Conservation (phyloP, 2,329 filamentous ascomycete species). For the Alternaria sp. region DNA sequence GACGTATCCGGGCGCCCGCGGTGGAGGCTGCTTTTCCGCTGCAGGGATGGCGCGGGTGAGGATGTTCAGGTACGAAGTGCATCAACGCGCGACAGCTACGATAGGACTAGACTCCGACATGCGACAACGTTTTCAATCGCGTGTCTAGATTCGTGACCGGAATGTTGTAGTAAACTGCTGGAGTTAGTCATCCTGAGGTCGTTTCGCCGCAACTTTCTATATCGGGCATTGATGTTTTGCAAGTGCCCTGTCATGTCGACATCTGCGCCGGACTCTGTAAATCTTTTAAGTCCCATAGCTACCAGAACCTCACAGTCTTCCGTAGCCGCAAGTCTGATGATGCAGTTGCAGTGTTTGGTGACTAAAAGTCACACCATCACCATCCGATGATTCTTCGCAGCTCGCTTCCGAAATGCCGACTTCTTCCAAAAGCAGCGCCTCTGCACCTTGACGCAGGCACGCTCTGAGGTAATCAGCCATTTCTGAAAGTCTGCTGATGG, state of each 20-base stretch:
- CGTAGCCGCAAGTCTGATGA: neutral
- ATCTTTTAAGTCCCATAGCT: no score
- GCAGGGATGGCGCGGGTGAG: neutral
- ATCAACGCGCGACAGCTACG: neutral
- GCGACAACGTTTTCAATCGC: neutral
- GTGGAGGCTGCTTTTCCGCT: neutral
- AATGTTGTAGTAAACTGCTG: neutral
- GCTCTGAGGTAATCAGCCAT: neutral
- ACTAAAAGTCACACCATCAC: slow-evolving; percentile 1
- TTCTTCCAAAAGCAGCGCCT: neutral
- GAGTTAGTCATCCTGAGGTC: neutral
- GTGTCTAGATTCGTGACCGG: no score
- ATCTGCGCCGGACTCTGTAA: no score
- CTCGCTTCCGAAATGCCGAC: neutral
- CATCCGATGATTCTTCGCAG: neutral
- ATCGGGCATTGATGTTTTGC: no score
- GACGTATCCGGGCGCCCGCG: neutral
- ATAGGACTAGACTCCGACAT: neutral
- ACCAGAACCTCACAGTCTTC: no score
- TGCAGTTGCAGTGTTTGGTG: neutral
- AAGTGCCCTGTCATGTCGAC: no score
- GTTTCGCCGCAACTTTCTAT: neutral
- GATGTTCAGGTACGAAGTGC: neutral
- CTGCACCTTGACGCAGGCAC: neutral
- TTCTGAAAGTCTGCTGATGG: neutral